Percentiles rank a stretch among this genome's conserved stretches.
Conservation (phyloP, 306 rosid genomes). For the Geum urbanum region DNA sequence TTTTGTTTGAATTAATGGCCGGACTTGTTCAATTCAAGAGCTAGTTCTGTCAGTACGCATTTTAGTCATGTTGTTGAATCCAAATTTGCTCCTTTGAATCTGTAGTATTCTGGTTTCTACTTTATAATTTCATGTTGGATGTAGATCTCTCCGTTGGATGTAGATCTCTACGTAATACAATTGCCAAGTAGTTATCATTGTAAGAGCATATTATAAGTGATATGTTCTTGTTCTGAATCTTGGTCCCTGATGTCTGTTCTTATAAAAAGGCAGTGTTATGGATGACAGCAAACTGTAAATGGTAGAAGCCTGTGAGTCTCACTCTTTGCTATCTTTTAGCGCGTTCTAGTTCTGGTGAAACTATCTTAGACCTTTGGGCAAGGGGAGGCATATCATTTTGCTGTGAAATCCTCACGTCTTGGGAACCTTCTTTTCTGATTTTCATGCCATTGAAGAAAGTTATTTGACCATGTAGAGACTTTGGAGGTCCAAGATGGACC, state of each 20-base stretch:
- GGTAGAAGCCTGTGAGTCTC: slow-evolving; percentile 9
- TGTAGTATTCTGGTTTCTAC: neutral
- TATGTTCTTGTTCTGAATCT: neutral
- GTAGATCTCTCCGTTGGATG: neutral
- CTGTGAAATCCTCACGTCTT: neutral
- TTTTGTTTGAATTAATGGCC: neutral
- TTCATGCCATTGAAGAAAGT: slow-evolving; percentile 5
- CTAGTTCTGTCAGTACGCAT: neutral
- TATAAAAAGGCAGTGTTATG: neutral
- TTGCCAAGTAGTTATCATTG: neutral
- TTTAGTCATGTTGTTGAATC: neutral
- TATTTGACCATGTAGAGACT: neutral
- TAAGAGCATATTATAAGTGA: neutral
- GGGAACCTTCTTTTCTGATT: slow-evolving; percentile 10
- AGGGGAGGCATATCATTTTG: neutral
- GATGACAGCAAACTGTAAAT: slow-evolving; percentile 8
- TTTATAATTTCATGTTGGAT: neutral
- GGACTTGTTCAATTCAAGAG: neutral
- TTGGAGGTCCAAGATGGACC: slow-evolving; percentile 12
- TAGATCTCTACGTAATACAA: neutral
- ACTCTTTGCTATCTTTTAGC: slow-evolving; percentile 2
- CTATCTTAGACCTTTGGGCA: neutral
- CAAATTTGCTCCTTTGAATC: neutral
- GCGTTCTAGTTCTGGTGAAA: slow-evolving; percentile 7
- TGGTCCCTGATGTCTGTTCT: neutral